phyloP scores from a whole-genome alignment of 352 stramenopile species.

The Phytophthora sp. region DNA sequence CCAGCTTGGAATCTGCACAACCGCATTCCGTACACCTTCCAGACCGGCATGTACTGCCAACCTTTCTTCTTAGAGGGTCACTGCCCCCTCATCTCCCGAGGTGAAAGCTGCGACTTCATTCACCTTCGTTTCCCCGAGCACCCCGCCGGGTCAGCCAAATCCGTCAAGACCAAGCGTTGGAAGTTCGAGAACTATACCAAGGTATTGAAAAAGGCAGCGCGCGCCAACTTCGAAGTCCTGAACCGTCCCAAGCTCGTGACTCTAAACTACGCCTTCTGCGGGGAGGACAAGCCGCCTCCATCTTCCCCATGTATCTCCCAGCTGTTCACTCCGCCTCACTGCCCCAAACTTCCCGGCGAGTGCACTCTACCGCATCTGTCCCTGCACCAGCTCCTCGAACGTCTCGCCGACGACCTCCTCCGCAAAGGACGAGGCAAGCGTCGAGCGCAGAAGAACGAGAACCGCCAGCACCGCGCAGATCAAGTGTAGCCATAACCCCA shows the following conservation, averaged over 20 bases:
- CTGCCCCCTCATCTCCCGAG: conserved; percentile 41
- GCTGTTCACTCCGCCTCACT: conserved; percentile 31
- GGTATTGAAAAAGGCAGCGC: conserved; percentile 26
- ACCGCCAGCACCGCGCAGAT: conserved; percentile 22
- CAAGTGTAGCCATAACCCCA: too few relatives aligned
- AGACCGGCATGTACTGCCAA: conserved; percentile 57
- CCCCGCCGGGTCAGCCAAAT: not conserved
- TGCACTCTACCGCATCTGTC: conserved; percentile 57
- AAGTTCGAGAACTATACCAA: conserved; percentile 49
- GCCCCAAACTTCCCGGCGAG: conserved; percentile 33
- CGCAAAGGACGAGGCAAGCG: conserved; percentile 35
- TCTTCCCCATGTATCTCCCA: conserved; percentile 10
- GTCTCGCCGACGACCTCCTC: conserved; percentile 49
- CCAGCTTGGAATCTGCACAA: conserved; percentile 45
- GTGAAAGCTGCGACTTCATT: conserved; percentile 42
- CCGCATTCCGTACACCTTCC: conserved; percentile 65
- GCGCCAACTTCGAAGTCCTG: conserved; percentile 10
- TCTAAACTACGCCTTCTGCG: conserved; percentile 52
- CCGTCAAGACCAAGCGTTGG: conserved; percentile 24
- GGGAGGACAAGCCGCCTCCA: conserved; percentile 16
- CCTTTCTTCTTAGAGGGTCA: conserved; percentile 52
- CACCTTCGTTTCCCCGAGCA: conserved; percentile 39
- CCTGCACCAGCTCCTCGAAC: conserved; percentile 58
- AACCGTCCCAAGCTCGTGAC: conserved; percentile 14
- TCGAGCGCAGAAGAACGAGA: conserved; percentile 16